A percentile compares a stretch with the other conserved stretches of the same genome.
These are phyloP conservation scores for Diaporthe citri DNA, from an alignment of 2,329 filamentous ascomycete species.

Conservation along the genomic window DNA sequence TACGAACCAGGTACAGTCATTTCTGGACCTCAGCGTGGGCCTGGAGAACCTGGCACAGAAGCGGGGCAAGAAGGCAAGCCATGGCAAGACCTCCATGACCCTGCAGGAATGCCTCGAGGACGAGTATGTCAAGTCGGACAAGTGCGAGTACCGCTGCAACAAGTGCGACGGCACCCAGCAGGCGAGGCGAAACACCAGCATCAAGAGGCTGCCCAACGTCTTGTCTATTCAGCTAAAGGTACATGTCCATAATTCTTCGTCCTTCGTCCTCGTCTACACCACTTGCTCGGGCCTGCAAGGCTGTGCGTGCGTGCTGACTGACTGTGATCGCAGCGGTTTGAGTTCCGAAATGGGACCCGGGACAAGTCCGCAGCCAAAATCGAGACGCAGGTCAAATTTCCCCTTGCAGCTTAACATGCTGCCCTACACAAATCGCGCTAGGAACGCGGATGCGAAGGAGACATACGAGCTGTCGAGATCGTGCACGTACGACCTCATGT, in stretches of 20 bases:
- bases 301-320: not conserved
- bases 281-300: not conserved
- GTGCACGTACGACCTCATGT: slow-evolving; percentile 87
- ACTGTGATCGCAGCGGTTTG: slow-evolving; percentile 67
- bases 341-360: slow-evolving; percentile 75
- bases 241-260: slow-evolving; percentile 41
- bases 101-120: slow-evolving; percentile 83
- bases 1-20: slow-evolving; percentile 86
- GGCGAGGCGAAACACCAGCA: slow-evolving; percentile 85
- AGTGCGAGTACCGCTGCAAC: slow-evolving; percentile 89
- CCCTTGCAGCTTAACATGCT: slow-evolving; percentile 90
- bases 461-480: slow-evolving; percentile 70
- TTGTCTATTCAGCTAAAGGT: slow-evolving; percentile 95
- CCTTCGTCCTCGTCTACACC: not conserved
- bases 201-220: slow-evolving; percentile 88
- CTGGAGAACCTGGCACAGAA: slow-evolving; percentile 82
- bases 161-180: slow-evolving; percentile 83
- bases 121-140: slow-evolving; percentile 88
- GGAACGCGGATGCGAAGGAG: slow-evolving; percentile 62
- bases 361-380: slow-evolving; percentile 86
- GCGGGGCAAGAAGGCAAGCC: slow-evolving; percentile 65
- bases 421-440: slow-evolving; percentile 83
- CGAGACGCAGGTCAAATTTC: slow-evolving; percentile 86
- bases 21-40: slow-evolving; percentile 90
- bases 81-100: slow-evolving; percentile 61